Base-by-base conservation (phyloP, 2,329 filamentous ascomycete genomes). In the Botrytis tulipae region DNA sequence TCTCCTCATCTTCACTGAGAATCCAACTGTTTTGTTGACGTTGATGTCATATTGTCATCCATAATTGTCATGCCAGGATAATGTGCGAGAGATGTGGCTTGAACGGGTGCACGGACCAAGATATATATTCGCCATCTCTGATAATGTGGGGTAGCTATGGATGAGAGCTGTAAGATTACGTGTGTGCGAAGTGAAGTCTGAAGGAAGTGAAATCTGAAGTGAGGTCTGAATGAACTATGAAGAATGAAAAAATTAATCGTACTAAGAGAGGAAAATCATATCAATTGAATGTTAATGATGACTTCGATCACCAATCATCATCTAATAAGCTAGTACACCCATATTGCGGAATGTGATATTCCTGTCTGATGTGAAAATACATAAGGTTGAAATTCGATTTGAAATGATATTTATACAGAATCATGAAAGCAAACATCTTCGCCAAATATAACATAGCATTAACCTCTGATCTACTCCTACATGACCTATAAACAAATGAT, bases 31-130 rank as follows among this genome's bases (percentile, higher is more conserved):
- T 62, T 62, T n/a, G 37, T 62, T 37, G n/a, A 51, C 37, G 48
- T 57, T 68, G 66, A 68, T 68, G 66, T 68, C 66, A 68, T 68
- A 29, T 37, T 51, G 46, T 48, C 32, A 68, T 37, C 35, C 35
- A 37, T 40, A 9, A 68, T 68, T 66, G 44, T 62, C 51, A 54
- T 29, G 9, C 51, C 51, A 29, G 60, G 25, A 42, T 42, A 14
- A 20, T 62, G 37, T 44, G 61, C 61, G 40, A 40, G 25, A 32
- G 40, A 63, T 67, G 65, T 67, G 65, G 65, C 65, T 67, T 67
- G 65, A 54, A n/a, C 40, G 6, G n/a, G 5, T 22, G 65, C 65
- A 68, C 65, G 61, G 61, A 32, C 61, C 40, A 29, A 3, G 8
- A 22, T 22, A 29, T 29, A 25, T 5, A 40, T 40, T 68, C 8